phyloP scores from a whole-genome alignment of 257 asterid species.

The Capsicum pubescens region DNA sequence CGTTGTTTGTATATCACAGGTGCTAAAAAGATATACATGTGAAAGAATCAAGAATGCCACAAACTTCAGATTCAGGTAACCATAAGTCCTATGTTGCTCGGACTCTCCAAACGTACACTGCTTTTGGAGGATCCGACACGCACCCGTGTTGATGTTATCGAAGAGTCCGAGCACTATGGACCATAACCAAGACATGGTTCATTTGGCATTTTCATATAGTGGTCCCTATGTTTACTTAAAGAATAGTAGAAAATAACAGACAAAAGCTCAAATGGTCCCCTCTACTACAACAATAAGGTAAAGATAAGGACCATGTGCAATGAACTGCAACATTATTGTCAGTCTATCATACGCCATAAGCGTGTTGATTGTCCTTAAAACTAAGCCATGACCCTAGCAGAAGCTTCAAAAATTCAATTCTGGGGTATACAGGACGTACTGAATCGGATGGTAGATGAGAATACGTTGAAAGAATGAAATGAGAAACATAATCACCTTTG shows the following conservation, averaged over 20 bases:
- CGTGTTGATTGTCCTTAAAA: background rate
- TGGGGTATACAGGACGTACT: background rate
- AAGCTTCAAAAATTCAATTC: background rate
- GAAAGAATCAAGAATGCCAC: background rate
- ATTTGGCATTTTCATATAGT: background rate
- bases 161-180: too few relatives aligned
- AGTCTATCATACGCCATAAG: background rate
- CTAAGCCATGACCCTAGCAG: background rate
- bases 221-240: background rate
- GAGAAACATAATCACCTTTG: constrained; percentile 57
- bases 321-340: background rate
- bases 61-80: background rate
- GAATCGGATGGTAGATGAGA: background rate
- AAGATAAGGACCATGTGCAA: constrained; percentile 14
- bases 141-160: too few relatives aligned
- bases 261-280: constrained; percentile 17
- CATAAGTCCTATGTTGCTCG: background rate
- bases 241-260: constrained; percentile 11
- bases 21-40: background rate
- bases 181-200: constrained; percentile 5
- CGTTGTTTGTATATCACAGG: background rate
- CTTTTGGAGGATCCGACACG: too few relatives aligned
- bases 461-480: background rate
- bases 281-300: background rate
- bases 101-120: too few relatives aligned